Base-by-base conservation (phyloP, 2,329 filamentous ascomycete species). In the Colletotrichum lindemuthianum region DNA sequence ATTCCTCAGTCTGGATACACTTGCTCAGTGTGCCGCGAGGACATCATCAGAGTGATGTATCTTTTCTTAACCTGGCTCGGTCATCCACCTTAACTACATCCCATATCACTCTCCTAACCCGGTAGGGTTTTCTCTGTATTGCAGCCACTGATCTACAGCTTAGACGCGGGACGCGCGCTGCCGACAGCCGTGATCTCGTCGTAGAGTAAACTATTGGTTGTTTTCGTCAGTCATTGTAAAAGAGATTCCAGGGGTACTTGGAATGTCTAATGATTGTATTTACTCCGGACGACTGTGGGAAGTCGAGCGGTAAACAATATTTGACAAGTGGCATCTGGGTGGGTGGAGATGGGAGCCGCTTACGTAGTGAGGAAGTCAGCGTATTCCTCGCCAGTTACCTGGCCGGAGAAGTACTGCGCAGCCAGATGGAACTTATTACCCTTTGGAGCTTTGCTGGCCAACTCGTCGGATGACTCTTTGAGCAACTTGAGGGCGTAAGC, bases 331-430 rank as follows among this genome's bases (percentile, higher is more conserved):
- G 6, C 48, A 41, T 32, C 13, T 34, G 34, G 15, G 9, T 33
- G 43, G 43, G 11, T 12, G 57, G 47, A 9, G 43, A 4, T 2
- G 9, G 9, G 16, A 15, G 40, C 15, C 57, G 82, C 90, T 85
- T 83, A 92, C 89, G 82, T 81, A 8, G 93, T 97, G 82, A 99
- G 80, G 82, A 98, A 98, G 78, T 99, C 96, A 11, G 94, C 93
- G 77, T 98, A 98, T 71, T 97, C 94, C 84, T 98, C 96, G 60
- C 96, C 96, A 3, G 95, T 98, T 63, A 98, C 91, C 84, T 99
- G 96, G 49, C 88, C 84, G 39, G 92, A 88, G 75, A 98, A 97
- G 81, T 98, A 98, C 79, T 97, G 90, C 1, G 92, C 92, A 1
- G 96, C 96, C 57, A 97, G 86, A 65, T 90, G 88, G 82, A 85